Evolutionary conservation across 352 stramenopile genomes (phyloP), one percentile per base, ranked within the genome.

Genomic region (Pythium volutum): DNA sequence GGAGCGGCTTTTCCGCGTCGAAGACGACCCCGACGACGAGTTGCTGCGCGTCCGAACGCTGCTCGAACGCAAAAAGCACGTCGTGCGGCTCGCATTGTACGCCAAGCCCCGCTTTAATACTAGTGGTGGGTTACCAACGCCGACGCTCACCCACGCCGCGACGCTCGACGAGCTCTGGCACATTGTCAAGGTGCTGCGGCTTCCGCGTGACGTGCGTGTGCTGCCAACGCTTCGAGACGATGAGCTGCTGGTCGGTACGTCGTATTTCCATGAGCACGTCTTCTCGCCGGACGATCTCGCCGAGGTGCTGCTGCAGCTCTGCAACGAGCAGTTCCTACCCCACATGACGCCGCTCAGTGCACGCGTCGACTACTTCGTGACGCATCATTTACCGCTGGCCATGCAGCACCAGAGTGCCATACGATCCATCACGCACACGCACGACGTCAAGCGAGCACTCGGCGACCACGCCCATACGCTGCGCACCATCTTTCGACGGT

Each of bases 301-400:
- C 0, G 82, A 92, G 45, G 64, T 86, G 27, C 36, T 92, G 34
- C 62, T 90, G 22, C 77, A 87, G 55, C 71, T 92, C 23, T 89
- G 80, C 64, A 90, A 90, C 50, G 82, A 92, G 23, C 82, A 92
- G 69, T 92, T 92, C 29, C 57, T 74, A n/a, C 75, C 76, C 0
- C 69, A 85, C 2, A 63, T 90, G 46, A 25, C 64, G 11, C 70
- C 75, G 1, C 42, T 92, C 2, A 87, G 78, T 48, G 72, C 76
- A 3, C 77, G 82, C 4, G 79, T 92, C n/a, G 82, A 92, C 38
- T 66, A 70, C 34, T 84, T 92, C 33, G 47, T 76, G 20, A 62
- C 39, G 10, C 62, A 84, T 33, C 77, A 92, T 41, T 53, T 92
- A 43, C 71, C 76, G 1, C 63, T 82, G 16, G 75, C 73, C 2